Base-by-base conservation (phyloP, 1,284 basidiomycete species). In the Neonothopanus nambi region DNA sequence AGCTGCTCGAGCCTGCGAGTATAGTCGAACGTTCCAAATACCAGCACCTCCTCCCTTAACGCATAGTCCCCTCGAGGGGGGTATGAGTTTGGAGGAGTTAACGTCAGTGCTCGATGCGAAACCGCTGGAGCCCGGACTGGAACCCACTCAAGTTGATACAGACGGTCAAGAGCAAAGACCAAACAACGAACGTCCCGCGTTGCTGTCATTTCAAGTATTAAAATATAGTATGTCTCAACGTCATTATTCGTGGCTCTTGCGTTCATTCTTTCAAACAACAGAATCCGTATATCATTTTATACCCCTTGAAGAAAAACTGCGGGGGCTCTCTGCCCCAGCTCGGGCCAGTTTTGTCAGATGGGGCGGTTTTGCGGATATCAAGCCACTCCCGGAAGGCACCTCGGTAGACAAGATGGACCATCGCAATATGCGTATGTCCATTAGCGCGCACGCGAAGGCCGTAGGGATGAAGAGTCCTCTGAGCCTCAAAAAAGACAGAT, bases 291-390 rank as follows among this genome's bases (percentile, higher is more conserved):
- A 17, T 28, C n/a, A 26, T n/a, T 38, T 24, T 30, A 48, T n/a
- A 17, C 11, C 21, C 39, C 47, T 46, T 38, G 13, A 20, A 2
- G n/a, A n/a, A 5, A 23, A 26, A 41, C 3, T 9, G 20, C 24
- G 33, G 11, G 24, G 9, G 11, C n/a, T 54, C 1, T 28, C 46
- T 2, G 17, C 9, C 24, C 8, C 6, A 13, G 44, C 44, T 48
- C 23, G 13, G 15, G 26, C 21, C 23, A 44, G 38, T 15, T 62
- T 62, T 23, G 51, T 60, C 8, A 41, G 36, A n/a, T 62, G 61
- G 61, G 52, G 59, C 15, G 61, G 61, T 4, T 62, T 62, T 28
- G 56, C 52, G 13, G 37, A 47, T 20, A 46, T 55, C 13, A 13
- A 55, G 33, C 51, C 57, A 2, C 13, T 52, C 1, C 48, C 55